Evolutionary conservation across 768 basidiomycete genomes (phyloP).

Genomic region (Porpolomopsis calyptriformis): DNA sequence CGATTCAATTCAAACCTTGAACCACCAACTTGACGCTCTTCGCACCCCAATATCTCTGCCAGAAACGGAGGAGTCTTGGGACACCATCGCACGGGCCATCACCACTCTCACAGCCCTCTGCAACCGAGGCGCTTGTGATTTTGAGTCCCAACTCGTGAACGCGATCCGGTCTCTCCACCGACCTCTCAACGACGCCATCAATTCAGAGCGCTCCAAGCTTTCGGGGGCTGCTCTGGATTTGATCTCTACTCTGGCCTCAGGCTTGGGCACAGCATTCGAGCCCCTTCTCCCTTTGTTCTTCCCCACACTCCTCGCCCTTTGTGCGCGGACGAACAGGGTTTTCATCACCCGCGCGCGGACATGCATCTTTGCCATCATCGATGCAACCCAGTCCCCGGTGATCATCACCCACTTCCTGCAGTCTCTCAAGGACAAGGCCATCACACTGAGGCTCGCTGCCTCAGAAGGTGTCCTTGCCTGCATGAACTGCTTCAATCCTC

Average conservation of each 20-base stretch:
- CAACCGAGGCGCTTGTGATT: constrained; percentile 42
- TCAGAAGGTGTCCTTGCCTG: constrained; percentile 56
- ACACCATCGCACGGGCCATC: constrained; percentile 46
- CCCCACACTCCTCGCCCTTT: constrained; percentile 56
- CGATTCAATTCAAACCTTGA: constrained; percentile 5
- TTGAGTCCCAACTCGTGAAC: constrained; percentile 39
- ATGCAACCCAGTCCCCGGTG: constrained; percentile 54
- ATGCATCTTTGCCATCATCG: constrained; percentile 51
- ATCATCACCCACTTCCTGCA: constrained; percentile 53
- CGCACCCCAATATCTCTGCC: constrained; percentile 30
- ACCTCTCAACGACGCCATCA: constrained; percentile 47
- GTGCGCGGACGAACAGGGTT: constrained; percentile 71
- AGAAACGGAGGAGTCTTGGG: constrained; percentile 79
- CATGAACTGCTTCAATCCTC: constrained; percentile 68
- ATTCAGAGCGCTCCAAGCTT: constrained; percentile 64
- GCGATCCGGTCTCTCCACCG: constrained; percentile 42
- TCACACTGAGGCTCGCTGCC: constrained; percentile 49
- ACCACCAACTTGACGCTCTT: constrained; percentile 32
- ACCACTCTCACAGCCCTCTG: constrained; percentile 36
- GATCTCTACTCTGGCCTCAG: constrained; percentile 40
- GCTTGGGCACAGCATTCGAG: constrained; percentile 54
- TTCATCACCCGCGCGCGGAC: constrained; percentile 54
- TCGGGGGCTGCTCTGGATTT: constrained; percentile 60
- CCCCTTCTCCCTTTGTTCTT: constrained; percentile 56
- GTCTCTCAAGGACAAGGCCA: constrained; percentile 57